These are phyloP conservation scores for Erucastrum elatum DNA, from an alignment of 345 rosid genomes.

Conservation along the genomic window DNA sequence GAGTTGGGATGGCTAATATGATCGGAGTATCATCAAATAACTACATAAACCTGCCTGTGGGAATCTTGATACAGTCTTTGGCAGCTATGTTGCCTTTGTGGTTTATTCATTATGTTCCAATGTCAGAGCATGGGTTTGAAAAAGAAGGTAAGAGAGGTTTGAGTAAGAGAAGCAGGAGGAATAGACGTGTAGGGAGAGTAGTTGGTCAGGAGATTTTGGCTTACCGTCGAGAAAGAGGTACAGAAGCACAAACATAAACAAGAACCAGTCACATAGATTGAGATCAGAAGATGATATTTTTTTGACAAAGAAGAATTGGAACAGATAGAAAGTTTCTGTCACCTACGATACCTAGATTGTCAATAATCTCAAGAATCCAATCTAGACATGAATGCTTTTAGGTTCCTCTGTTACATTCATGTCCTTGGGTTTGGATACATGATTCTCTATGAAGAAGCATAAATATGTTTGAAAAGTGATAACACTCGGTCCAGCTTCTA, in stretches of 20 bases:
- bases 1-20: constrained; percentile 71
- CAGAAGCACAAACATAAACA: constrained; percentile 40
- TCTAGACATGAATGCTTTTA: not conserved
- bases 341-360: too few species aligned
- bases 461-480: not conserved
- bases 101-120: constrained; percentile 57
- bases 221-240: constrained; percentile 62
- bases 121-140: constrained; percentile 41
- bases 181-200: constrained; percentile 62
- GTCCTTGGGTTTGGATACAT: not conserved
- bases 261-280: not conserved
- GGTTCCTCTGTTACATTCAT: not conserved
- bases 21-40: constrained; percentile 59
- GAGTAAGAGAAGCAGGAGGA: constrained; percentile 60
- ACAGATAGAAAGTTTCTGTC: not conserved
- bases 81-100: constrained; percentile 69
- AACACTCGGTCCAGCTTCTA: not conserved
- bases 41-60: constrained; percentile 57
- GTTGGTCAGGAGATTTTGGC: constrained; percentile 40
- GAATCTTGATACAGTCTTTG: constrained; percentile 63
- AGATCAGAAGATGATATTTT: not conserved
- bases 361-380: not conserved
- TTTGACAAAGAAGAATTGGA: not conserved
- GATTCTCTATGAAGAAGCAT: not conserved
- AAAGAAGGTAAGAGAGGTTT: constrained; percentile 50